These are phyloP conservation scores for Pulveroboletus sp. DNA, from an alignment of 768 basidiomycete genomes.

Conservation along the genomic window DNA sequence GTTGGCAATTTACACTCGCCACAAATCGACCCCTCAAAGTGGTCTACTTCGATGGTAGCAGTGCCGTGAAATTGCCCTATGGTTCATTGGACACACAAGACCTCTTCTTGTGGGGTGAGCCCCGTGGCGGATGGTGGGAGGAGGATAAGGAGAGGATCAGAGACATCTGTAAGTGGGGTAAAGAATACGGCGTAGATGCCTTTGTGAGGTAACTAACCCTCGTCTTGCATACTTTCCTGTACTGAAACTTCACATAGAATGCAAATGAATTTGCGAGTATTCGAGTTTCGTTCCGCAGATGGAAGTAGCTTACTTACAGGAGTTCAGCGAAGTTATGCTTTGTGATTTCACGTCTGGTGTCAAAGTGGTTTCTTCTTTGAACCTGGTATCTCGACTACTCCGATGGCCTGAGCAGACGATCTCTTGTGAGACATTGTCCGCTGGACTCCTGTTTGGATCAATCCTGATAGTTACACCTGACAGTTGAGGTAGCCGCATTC, in stretches of 20 bases:
- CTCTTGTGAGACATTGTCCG: not conserved
- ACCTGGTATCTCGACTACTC: constrained; percentile 17
- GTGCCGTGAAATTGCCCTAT: constrained; percentile 1
- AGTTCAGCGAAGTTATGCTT: constrained; percentile 39
- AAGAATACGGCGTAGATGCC: constrained; percentile 29
- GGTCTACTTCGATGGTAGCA: constrained; percentile 27
- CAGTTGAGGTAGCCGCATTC: not conserved
- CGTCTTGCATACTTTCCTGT: constrained; percentile 18
- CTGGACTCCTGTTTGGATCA: not conserved
- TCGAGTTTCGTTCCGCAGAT: not conserved
- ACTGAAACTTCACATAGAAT: constrained; percentile 22
- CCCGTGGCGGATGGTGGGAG: constrained; percentile 10
- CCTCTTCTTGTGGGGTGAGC: constrained; percentile 29
- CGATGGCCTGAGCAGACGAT: not conserved
- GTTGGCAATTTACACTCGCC: constrained; percentile 30
- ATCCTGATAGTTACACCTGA: not conserved
- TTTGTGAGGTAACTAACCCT: constrained; percentile 26
- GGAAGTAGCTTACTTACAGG: not conserved
- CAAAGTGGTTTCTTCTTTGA: constrained; percentile 34
- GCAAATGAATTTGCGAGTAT: constrained; percentile 43
- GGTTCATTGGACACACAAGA: constrained; percentile 35
- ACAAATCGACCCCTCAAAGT: constrained; percentile 27
- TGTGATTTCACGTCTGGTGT: constrained; percentile 34
- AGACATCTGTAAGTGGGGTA: constrained; percentile 33
- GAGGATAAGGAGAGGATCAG: constrained; percentile 25